phyloP scores from a whole-genome alignment of 345 rosid genomes.

The Sonneratia alba region DNA sequence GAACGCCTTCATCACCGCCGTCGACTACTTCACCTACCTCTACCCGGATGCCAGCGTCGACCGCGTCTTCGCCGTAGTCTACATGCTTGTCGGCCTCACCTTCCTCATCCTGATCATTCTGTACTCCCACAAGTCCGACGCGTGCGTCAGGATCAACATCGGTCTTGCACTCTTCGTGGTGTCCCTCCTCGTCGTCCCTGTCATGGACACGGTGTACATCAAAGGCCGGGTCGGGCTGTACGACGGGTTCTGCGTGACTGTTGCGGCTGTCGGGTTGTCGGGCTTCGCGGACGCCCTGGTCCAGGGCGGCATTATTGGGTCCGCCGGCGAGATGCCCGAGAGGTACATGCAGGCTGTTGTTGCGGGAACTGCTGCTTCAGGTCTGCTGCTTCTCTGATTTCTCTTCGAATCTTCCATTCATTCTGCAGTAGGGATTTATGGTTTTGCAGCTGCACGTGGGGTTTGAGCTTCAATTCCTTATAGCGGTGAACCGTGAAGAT shows the following conservation, averaged over 20 bases:
- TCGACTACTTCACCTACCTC: conserved; percentile 87
- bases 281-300: conserved; percentile 82
- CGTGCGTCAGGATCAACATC: conserved; percentile 61
- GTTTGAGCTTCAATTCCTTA: not conserved
- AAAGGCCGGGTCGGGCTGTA: conserved; percentile 72
- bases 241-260: conserved; percentile 58
- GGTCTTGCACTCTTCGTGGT: conserved; percentile 55
- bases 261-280: conserved; percentile 40
- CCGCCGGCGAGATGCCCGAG: conserved; percentile 88
- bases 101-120: conserved; percentile 44
- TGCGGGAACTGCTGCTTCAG: conserved; percentile 97
- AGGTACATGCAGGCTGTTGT: conserved; percentile 89
- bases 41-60: conserved; percentile 83
- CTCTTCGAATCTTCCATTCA: not conserved
- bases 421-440: not conserved
- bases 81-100: conserved; percentile 58
- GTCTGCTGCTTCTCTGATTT: conserved; percentile 22
- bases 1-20: conserved; percentile 98
- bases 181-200: conserved; percentile 60
- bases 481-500: not conserved
- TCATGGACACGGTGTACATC: conserved; percentile 58
- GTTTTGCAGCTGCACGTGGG: not conserved
- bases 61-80: conserved; percentile 76
- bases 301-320: conserved; percentile 81
- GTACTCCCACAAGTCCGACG: conserved; percentile 62